Evolutionary conservation across 495 filamentous ascomycete species (phyloP), one percentile per base, ranked within the genome.

Genomic region (Melanomma pulvis-pyrius): DNA sequence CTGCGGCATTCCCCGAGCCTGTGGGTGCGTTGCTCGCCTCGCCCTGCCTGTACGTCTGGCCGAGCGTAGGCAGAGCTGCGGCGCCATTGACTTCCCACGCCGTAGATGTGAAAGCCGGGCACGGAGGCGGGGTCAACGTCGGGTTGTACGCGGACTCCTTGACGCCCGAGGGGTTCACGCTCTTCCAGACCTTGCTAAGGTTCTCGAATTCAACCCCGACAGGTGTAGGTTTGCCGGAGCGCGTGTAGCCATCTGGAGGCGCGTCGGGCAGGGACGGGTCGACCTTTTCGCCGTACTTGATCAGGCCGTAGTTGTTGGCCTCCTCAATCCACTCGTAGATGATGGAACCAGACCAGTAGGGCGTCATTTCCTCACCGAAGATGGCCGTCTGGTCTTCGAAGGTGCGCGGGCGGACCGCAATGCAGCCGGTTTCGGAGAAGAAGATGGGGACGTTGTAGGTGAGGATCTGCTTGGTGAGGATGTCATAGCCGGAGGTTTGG

Each of bases 301-400:
- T 86, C 36, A 96, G 79, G 57, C 92, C 92, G 74, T 96, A 96
- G 71, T 91, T 77, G 75, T 96, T 96, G 49, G 83, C 79, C 75
- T 96, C 92, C 73, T 92, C 77, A 60, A 96, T 90, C 92, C 92
- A 96, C 75, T 96, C 91, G 76, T 96, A 96, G 67, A 93, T 80
- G 61, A 96, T 92, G 32, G 89, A 79, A 59, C 92, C 92, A 28
- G 88, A 92, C 90, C 91, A 96, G 59, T 87, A 84, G 58, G 79
- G 75, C 7, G 77, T 75, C 92, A 96, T 96, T 2, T 90, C 74
- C 1, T 75, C 55, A 50, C 89, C 89, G 68, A 96, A 87, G 63
- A 96, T 92, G 50, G 90, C 84, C 7, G 78, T 76, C 72, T 94
- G 91, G 74, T 96, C 92, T 13, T 82, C 81, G 67, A 94, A 96